A percentile compares a stretch with the other conserved stretches of the same genome.
phyloP scores from a whole-genome alignment of 768 basidiomycete species.

The Mycena leptocephala region DNA sequence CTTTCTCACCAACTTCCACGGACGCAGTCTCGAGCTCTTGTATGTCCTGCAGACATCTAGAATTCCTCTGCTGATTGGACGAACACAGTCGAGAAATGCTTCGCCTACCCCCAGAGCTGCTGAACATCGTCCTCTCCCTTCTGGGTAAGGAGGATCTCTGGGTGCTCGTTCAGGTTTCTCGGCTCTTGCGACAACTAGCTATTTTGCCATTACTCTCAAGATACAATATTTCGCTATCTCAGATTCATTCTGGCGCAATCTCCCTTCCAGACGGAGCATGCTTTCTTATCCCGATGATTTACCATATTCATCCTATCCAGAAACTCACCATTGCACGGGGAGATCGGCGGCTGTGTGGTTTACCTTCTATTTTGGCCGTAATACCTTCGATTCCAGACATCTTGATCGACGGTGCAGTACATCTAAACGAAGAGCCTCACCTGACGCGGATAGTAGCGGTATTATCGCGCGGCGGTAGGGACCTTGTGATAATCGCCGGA shows the following conservation, averaged over 20 bases:
- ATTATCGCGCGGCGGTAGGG: neutral
- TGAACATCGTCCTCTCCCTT: neutral
- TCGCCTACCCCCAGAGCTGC: neutral
- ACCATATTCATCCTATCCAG: neutral
- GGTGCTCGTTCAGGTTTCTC: neutral
- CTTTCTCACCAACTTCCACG: too few species aligned
- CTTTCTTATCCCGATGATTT: neutral
- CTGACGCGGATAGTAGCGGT: neutral
- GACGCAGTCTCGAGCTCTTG: too few species aligned
- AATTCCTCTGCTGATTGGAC: too few species aligned
- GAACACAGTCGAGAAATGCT: too few species aligned
- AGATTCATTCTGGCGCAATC: neutral
- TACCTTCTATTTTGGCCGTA: neutral
- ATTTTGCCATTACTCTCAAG: neutral
- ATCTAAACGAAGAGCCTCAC: too few species aligned
- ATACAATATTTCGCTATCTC: neutral
- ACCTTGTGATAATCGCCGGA: neutral
- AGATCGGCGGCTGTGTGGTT: neutral
- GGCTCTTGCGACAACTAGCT: neutral
- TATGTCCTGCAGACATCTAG: too few species aligned
- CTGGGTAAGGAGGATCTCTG: neutral
- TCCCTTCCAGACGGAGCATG: neutral
- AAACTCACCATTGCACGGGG: neutral
- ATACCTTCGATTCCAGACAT: constrained; percentile 33
- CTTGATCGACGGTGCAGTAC: neutral